phyloP scores from a whole-genome alignment of 2,329 filamentous ascomycete genomes.

The Drechslerella dactyloides region DNA sequence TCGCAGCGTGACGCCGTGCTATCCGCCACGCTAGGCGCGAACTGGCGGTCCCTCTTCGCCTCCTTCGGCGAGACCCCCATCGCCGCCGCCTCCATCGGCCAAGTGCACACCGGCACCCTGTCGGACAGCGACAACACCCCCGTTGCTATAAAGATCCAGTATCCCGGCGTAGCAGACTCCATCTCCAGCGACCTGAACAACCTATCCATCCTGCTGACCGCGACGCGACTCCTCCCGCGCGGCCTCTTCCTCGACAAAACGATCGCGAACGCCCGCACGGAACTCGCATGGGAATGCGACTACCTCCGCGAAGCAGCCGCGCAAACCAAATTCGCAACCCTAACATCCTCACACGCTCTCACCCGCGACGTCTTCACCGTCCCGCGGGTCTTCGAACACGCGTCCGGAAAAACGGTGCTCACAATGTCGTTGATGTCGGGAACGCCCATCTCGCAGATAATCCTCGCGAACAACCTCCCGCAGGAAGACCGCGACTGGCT shows the following conservation, averaged over 20 bases:
- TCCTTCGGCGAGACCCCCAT: constrained; percentile 90
- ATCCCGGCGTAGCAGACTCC: constrained; percentile 91
- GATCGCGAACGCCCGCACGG: constrained; percentile 89
- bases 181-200: constrained; percentile 98
- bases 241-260: constrained; percentile 96
- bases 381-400: constrained; percentile 76
- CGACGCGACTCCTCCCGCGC: constrained; percentile 85
- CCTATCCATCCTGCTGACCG: constrained; percentile 84
- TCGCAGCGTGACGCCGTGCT: constrained; percentile 90
- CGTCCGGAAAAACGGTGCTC: constrained; percentile 82
- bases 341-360: constrained; percentile 68
- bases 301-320: constrained; percentile 87
- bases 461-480: constrained; percentile 68
- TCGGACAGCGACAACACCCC: constrained; percentile 71
- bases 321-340: constrained; percentile 74
- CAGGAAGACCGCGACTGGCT: constrained; percentile 86
- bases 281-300: constrained; percentile 96
- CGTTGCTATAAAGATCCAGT: constrained; percentile 96
- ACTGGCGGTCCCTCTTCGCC: constrained; percentile 83
- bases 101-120: constrained; percentile 86
- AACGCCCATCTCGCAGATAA: constrained; percentile 75
- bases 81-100: constrained; percentile 93
- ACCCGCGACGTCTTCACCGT: constrained; percentile 78
- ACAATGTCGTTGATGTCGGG: constrained; percentile 94
- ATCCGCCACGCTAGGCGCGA: constrained; percentile 73